Base-by-base conservation (phyloP, 2,329 filamentous ascomycete genomes). In the Xylariaceae sp. region DNA sequence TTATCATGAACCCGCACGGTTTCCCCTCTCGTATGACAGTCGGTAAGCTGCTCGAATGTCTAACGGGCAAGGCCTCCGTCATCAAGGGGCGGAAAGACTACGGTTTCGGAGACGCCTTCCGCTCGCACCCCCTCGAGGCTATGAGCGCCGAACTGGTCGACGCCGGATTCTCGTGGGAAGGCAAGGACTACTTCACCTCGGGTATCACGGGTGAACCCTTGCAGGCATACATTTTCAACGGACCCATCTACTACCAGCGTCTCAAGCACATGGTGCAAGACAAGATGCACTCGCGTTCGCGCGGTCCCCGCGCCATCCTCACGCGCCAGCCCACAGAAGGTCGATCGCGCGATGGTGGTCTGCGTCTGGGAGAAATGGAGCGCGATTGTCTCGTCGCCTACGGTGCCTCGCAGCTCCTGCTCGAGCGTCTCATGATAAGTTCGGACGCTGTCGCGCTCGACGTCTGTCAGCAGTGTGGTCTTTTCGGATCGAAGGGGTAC, bases 231-330 rank as follows among this genome's bases (percentile, higher is more conserved):
- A 92, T 99, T 71, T 99, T 97, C 81, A 96, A 96, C 73, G 94
- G 94, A 0, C 94, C 94, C 9, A 99, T 99, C 75, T 99, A 96
- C 80, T 99, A 99, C 79, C 94, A 99, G 79, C 96, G 96, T 66
- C 85, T 99, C 65, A 99, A 99, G 83, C 94, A 99, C 82, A 99
- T 99, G 94, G 94, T 99, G 3, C 92, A 97, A 74, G 94, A 99
- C 74, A 99, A 99, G 78, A 97, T 99, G 94, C 94, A 99, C 77
- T 93, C 90, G 37, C 90, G 94, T 62, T 87, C 93, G 1, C 88
- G 91, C 11, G 95, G 95, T 0, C 95, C 94, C 0, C 84, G 90
- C 10, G 93, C 93, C 30, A 94, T 96, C 65, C 81, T 99, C 30
- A 99, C 94, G 0, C 87, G 94, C 8, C 94, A 99, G 73, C 94